A percentile compares a stretch with the other conserved stretches of the same genome.
These are phyloP conservation scores for Aspergillus hiratsukae DNA, from an alignment of 2,329 filamentous ascomycete genomes.

Conservation along the genomic window DNA sequence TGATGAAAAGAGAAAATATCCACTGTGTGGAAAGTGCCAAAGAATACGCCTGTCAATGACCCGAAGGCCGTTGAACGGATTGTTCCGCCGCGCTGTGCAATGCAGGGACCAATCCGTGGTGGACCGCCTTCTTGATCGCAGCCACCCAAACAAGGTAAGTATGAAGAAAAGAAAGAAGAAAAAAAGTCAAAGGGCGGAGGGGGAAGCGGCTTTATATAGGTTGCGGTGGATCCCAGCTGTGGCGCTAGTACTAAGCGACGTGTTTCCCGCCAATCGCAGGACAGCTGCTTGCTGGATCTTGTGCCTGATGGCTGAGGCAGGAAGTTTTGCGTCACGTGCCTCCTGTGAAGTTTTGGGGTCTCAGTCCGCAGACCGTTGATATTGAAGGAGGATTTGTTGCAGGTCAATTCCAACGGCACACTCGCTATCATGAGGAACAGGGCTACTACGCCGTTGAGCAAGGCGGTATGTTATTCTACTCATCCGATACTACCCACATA, in stretches of 20 bases:
- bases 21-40: conserved; percentile 39
- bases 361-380: conserved; percentile 22
- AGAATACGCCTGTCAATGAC: conserved; percentile 48
- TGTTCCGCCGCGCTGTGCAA: conserved; percentile 55
- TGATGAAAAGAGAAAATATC: conserved; percentile 39
- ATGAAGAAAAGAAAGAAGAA: conserved; percentile 45
- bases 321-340: conserved; percentile 22
- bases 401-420: conserved; percentile 8
- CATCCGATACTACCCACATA: neutral
- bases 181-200: conserved; percentile 17
- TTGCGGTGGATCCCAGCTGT: neutral
- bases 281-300: too few species aligned
- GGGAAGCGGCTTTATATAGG: conserved; percentile 28
- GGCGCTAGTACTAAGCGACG: conserved; percentile 31
- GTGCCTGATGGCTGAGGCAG: conserved; percentile 13
- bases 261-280: conserved; percentile 9
- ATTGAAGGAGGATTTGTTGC: conserved; percentile 3
- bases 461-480: conserved; percentile 30
- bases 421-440: conserved; percentile 42
- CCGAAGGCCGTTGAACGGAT: conserved; percentile 47
- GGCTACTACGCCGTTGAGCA: conserved; percentile 39
- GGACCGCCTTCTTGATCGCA: conserved; percentile 44
- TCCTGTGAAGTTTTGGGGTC: conserved; percentile 32
- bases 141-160: conserved; percentile 49
- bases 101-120: conserved; percentile 50